Percentiles rank a stretch among this genome's conserved stretches.
phyloP scores from a whole-genome alignment of 352 stramenopile species.

The Phytopythium cucurbitacearum region DNA sequence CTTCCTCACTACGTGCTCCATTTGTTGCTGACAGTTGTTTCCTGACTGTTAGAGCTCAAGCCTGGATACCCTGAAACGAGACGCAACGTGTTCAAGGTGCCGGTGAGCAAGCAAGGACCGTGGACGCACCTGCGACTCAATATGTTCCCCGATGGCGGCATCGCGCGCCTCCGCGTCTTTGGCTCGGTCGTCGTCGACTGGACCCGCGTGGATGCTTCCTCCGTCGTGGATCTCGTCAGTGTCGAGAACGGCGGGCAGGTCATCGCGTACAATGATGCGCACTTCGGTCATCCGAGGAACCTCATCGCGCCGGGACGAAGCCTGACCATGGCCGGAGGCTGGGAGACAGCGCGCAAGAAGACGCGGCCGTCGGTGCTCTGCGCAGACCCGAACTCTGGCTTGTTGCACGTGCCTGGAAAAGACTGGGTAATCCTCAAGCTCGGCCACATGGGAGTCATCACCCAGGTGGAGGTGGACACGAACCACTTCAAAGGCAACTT shows the following conservation, averaged over 20 bases:
- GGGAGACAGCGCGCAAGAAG: conserved; percentile 92
- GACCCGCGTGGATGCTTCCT: conserved; percentile 32
- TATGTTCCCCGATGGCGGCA: conserved; percentile 93
- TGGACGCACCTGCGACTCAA: conserved; percentile 90
- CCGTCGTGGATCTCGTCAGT: conserved; percentile 85
- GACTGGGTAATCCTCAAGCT: conserved; percentile 93
- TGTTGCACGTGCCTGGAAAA: conserved; percentile 70
- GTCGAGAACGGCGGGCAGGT: conserved; percentile 81
- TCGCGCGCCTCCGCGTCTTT: conserved; percentile 86
- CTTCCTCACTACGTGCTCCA: no score
- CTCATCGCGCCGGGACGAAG: conserved; percentile 84
- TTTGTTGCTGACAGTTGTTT: background rate
- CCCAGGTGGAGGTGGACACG: conserved; percentile 87
- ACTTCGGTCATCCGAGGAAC: conserved; percentile 94
- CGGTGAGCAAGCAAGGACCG: conserved; percentile 24
- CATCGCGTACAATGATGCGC: conserved; percentile 90
- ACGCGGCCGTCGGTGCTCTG: conserved; percentile 71
- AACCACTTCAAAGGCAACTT: conserved; percentile 96
- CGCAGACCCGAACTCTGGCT: conserved; percentile 31
- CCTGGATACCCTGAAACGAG: conserved; percentile 85
- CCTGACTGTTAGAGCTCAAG: conserved; percentile 23
- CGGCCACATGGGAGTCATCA: conserved; percentile 65
- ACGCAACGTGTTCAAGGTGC: conserved; percentile 78
- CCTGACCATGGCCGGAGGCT: conserved; percentile 91
- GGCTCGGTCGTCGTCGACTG: conserved; percentile 68